Evolutionary conservation across 805 yeast species (phyloP).

Genomic region (Pichia deserticola): DNA sequence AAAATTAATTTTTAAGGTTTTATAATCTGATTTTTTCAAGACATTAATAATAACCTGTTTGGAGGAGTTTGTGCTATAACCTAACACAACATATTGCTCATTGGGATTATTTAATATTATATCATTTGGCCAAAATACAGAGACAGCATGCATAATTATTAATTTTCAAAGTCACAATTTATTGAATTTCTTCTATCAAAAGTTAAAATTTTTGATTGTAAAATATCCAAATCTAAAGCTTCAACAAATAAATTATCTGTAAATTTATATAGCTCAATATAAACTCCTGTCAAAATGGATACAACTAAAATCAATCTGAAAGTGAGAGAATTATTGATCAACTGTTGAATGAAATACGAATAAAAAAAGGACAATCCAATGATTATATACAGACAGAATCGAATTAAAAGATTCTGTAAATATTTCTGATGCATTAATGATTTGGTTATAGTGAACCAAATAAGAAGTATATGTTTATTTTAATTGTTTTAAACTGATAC

Average conservation of each 20-base stretch:
- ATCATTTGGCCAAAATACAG: constrained; percentile 28
- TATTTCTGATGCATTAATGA: neutral
- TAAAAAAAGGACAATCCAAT: neutral
- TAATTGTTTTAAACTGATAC: no score
- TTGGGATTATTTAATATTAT: constrained; percentile 6
- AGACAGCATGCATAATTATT: constrained; percentile 3
- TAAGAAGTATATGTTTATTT: no score
- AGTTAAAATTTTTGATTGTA: constrained; percentile 2
- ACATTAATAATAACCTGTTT: constrained; percentile 23
- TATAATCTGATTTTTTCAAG: constrained; percentile 13
- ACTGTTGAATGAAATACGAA: neutral
- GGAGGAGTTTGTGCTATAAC: constrained; percentile 17
- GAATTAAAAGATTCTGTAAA: neutral
- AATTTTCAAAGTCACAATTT: neutral
- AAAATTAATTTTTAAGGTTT: constrained; percentile 12
- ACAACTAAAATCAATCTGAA: neutral
- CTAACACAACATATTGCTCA: constrained; percentile 19
- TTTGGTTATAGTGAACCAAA: no score
- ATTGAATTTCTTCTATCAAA: constrained; percentile 14
- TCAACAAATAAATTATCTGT: neutral
- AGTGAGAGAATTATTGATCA: neutral
- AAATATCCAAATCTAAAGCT: neutral
- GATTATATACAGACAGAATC: neutral
- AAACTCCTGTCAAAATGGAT: neutral
- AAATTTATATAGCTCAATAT: constrained; percentile 1